A percentile compares a stretch with the other conserved stretches of the same genome.
Evolutionary conservation across 2,329 filamentous ascomycete species (phyloP).

Genomic region (Sclerotinia minor): DNA sequence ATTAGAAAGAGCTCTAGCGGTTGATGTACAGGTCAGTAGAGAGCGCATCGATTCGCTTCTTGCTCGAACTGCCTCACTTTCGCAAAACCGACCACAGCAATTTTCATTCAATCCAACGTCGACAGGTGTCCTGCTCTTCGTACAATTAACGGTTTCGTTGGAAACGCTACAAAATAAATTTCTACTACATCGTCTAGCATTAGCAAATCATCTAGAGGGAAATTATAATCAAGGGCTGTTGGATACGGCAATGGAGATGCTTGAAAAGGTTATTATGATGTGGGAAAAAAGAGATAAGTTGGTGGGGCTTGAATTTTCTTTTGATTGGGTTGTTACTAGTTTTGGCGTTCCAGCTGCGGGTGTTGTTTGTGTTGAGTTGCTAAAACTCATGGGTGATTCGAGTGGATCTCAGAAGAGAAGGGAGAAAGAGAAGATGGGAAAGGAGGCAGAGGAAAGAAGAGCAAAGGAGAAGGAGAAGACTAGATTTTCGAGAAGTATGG

Average conservation of each 20-base stretch:
- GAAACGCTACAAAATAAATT: constrained; percentile 39
- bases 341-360: constrained; percentile 39
- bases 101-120: background rate
- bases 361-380: constrained; percentile 38
- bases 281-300: constrained; percentile 39
- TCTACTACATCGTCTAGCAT: constrained; percentile 33
- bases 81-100: background rate
- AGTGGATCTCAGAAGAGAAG: background rate
- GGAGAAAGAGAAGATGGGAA: background rate
- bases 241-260: constrained; percentile 37
- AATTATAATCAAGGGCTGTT: constrained; percentile 34
- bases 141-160: background rate
- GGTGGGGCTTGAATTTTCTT: constrained; percentile 29
- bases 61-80: background rate
- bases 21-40: constrained; percentile 29
- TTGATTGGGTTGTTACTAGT: constrained; percentile 38
- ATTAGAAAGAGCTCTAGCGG: constrained; percentile 36
- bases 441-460: background rate
- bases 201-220: constrained; percentile 30
- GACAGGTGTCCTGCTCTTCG: background rate
- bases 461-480: constrained; percentile 1
- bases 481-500: constrained; percentile 35
- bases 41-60: constrained; percentile 26
- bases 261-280: constrained; percentile 37
- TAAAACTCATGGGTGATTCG: constrained; percentile 30